Evolutionary conservation across 208 protist species (phyloP).

Genomic region (Vickermania spadyakhi): DNA sequence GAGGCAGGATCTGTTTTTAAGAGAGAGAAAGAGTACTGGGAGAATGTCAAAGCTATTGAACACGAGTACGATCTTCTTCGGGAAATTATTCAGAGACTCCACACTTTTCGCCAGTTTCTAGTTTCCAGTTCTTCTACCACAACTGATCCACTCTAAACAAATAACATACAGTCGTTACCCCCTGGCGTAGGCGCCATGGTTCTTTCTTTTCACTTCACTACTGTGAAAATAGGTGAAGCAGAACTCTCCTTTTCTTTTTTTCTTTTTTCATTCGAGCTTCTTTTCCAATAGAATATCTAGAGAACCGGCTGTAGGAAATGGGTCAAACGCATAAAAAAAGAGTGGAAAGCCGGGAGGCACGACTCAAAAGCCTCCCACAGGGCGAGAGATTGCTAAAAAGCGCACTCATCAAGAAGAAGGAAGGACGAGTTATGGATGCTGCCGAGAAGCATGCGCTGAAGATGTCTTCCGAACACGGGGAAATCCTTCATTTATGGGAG

Average conservation of each 20-base stretch:
- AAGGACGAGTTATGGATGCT: conserved; percentile 72
- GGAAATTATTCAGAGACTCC: conserved; percentile 11
- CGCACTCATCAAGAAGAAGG: conserved; percentile 85
- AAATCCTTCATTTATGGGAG: conserved; percentile 83
- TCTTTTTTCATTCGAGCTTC: too few species aligned
- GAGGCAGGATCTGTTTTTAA: conserved; percentile 34
- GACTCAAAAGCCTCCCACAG: conserved; percentile 56
- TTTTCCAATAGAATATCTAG: too few species aligned
- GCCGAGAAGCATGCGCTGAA: conserved; percentile 84
- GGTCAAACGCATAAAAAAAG: conserved; percentile 74
- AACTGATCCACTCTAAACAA: too few species aligned
- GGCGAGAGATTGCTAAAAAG: conserved; percentile 65
- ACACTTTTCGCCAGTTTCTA: neutral
- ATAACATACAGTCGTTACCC: too few species aligned
- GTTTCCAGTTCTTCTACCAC: too few species aligned
- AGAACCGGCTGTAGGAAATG: too few species aligned
- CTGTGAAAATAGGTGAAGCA: neutral
- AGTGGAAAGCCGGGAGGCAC: conserved; percentile 48
- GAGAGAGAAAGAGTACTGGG: conserved; percentile 34
- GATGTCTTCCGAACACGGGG: conserved; percentile 82
- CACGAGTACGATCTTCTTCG: conserved; percentile 37
- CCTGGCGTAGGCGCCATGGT: too few species aligned
- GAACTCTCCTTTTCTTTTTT: too few species aligned
- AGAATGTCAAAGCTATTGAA: conserved; percentile 21
- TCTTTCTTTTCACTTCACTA: neutral